These are phyloP conservation scores for Penicillium cataractarum DNA, from an alignment of 495 filamentous ascomycete genomes.

Conservation along the genomic window DNA sequence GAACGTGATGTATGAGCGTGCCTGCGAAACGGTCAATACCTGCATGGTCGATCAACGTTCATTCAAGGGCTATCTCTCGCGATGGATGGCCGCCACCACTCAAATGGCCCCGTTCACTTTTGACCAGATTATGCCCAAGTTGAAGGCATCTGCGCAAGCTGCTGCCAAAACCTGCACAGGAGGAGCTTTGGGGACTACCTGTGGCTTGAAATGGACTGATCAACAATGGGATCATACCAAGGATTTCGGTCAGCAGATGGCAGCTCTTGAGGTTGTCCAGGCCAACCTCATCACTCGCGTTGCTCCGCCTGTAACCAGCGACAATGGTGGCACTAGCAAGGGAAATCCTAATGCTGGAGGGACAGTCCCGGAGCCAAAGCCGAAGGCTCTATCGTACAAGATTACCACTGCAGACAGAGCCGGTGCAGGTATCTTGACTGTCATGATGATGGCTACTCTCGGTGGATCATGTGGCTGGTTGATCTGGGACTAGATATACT, in stretches of 20 bases:
- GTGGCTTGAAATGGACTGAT: conserved; percentile 68
- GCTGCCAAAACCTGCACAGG: conserved; percentile 73
- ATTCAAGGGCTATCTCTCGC: conserved; percentile 85
- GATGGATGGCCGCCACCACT: conserved; percentile 75
- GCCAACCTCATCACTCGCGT: conserved; percentile 57
- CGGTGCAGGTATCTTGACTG: conserved; percentile 41
- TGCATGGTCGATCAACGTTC: conserved; percentile 79
- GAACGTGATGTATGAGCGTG: conserved; percentile 67
- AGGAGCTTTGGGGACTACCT: conserved; percentile 51
- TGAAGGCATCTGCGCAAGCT: conserved; percentile 66
- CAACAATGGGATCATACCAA: conserved; percentile 55
- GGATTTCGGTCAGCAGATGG: conserved; percentile 76
- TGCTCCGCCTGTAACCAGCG: conserved; percentile 60
- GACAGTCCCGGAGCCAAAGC: conserved; percentile 17
- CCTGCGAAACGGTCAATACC: conserved; percentile 58
- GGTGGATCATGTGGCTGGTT: conserved; percentile 38
- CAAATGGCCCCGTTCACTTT: conserved; percentile 71
- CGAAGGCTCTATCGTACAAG: conserved; percentile 15
- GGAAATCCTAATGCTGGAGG: conserved; percentile 70
- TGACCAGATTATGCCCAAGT: conserved; percentile 63
- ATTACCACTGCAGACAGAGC: conserved; percentile 38
- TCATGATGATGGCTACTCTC: conserved; percentile 33
- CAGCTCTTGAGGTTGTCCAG: conserved; percentile 68
- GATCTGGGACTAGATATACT: conserved; percentile 32
- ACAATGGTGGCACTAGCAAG: conserved; percentile 73